phyloP scores from a whole-genome alignment of 345 rosid genomes.

The Camelina laxa region DNA sequence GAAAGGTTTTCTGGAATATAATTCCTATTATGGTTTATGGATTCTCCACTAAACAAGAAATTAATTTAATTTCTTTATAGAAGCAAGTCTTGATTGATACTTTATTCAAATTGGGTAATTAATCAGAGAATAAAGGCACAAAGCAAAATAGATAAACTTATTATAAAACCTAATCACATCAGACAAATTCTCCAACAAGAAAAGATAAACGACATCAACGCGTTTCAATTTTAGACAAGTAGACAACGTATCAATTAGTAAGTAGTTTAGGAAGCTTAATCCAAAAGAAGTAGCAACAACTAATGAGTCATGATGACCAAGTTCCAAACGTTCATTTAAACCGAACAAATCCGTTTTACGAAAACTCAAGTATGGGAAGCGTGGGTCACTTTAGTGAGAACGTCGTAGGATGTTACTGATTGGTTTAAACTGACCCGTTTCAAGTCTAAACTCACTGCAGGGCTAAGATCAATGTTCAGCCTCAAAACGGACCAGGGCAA shows the following conservation, averaged over 20 bases:
- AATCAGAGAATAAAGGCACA: slow-evolving; percentile 24
- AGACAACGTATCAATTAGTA: slow-evolving; percentile 13
- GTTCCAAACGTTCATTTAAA: no score
- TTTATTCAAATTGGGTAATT: slow-evolving; percentile 11
- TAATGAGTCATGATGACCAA: no score
- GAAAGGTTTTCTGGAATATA: slow-evolving; percentile 15
- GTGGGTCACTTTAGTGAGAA: not conserved
- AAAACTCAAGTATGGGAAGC: not conserved
- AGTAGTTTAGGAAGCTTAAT: slow-evolving; percentile 8
- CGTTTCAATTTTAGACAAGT: not conserved
- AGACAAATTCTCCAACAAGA: not conserved
- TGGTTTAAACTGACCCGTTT: not conserved
- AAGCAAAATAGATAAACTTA: not conserved
- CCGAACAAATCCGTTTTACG: not conserved
- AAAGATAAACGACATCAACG: slow-evolving; percentile 9
- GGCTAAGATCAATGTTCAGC: not conserved
- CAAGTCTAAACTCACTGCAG: not conserved
- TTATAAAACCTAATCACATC: not conserved
- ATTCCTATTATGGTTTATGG: not conserved
- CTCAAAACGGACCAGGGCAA: not conserved
- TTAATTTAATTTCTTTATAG: not conserved
- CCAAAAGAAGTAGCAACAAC: slow-evolving; percentile 1
- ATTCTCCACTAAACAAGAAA: not conserved
- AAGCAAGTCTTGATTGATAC: slow-evolving; percentile 22
- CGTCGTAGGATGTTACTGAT: not conserved